phyloP scores from a whole-genome alignment of 2,329 filamentous ascomycete species.

The Aspergillus tamarii region DNA sequence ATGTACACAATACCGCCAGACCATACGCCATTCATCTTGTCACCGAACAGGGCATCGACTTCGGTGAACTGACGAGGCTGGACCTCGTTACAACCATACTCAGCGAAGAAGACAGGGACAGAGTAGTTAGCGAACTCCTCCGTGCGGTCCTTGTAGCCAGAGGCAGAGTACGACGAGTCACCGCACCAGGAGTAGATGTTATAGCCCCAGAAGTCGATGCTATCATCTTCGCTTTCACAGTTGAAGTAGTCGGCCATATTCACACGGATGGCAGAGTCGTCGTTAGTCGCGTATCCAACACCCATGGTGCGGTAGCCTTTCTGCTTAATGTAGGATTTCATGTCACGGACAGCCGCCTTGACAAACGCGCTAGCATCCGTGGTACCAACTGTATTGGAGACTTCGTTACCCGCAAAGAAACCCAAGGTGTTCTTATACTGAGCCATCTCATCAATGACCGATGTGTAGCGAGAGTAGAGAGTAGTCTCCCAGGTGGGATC shows the following conservation, averaged over 20 bases:
- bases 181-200: constrained; percentile 99
- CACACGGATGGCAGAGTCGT: constrained; percentile 78
- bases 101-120: constrained; percentile 94
- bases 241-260: constrained; percentile 91
- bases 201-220: constrained; percentile 98
- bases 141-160: constrained; percentile 79
- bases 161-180: constrained; percentile 72
- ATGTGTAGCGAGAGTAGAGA: constrained; percentile 77
- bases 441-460: constrained; percentile 76
- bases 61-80: constrained; percentile 79
- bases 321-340: constrained; percentile 84
- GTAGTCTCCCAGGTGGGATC: constrained; percentile 74
- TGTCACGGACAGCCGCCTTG: constrained; percentile 94
- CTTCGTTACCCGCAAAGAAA: constrained; percentile 98
- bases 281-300: constrained; percentile 93
- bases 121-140: constrained; percentile 85
- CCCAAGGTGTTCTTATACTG: constrained; percentile 88
- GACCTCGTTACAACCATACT: constrained; percentile 88
- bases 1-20: constrained; percentile 97
- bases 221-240: constrained; percentile 66
- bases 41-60: constrained; percentile 75
- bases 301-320: constrained; percentile 76
- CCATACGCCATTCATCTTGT: constrained; percentile 81
- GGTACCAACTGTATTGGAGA: constrained; percentile 84
- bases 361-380: constrained; percentile 88